Percentiles rank a stretch among this genome's conserved stretches.
phyloP scores from a whole-genome alignment of 106 monocot genomes.

The Apostasia shenzhenica region DNA sequence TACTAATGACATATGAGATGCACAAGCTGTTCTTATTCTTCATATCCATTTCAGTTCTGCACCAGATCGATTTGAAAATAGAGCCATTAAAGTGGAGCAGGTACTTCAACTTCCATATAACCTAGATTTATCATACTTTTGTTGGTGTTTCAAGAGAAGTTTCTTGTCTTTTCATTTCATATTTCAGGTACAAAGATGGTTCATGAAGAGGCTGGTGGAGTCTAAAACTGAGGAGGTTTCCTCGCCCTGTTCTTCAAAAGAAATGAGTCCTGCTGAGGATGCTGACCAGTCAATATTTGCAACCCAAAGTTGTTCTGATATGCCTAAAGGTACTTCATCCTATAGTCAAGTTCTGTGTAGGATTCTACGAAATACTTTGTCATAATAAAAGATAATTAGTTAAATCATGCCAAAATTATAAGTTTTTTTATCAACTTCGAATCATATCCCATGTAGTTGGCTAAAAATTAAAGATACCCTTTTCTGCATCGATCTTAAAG shows the following conservation, averaged over 20 bases:
- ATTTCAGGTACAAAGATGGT: slow-evolving; percentile 7
- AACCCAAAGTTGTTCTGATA: neutral
- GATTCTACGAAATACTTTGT: too few species aligned
- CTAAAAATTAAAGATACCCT: too few species aligned
- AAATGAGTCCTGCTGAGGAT: slow-evolving; percentile 2
- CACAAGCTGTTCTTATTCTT: neutral
- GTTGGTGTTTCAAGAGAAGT: neutral
- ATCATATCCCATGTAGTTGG: too few species aligned
- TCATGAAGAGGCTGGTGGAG: neutral
- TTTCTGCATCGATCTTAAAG: too few species aligned
- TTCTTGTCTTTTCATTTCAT: neutral
- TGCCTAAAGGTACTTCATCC: neutral
- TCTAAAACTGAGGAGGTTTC: slow-evolving; percentile 3
- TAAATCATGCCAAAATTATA: too few species aligned
- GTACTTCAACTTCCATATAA: neutral
- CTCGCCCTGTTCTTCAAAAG: slow-evolving; percentile 5
- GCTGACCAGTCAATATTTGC: neutral
- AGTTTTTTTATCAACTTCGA: too few species aligned
- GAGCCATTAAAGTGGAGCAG: slow-evolving; percentile 1
- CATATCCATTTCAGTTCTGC: neutral
- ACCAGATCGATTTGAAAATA: slow-evolving; percentile 3
- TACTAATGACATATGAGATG: neutral
- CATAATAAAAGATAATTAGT: too few species aligned
- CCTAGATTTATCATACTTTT: too few species aligned
- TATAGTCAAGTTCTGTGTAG: neutral